phyloP scores from a whole-genome alignment of 305 asterid genomes.

The Plantago lanceolata region DNA sequence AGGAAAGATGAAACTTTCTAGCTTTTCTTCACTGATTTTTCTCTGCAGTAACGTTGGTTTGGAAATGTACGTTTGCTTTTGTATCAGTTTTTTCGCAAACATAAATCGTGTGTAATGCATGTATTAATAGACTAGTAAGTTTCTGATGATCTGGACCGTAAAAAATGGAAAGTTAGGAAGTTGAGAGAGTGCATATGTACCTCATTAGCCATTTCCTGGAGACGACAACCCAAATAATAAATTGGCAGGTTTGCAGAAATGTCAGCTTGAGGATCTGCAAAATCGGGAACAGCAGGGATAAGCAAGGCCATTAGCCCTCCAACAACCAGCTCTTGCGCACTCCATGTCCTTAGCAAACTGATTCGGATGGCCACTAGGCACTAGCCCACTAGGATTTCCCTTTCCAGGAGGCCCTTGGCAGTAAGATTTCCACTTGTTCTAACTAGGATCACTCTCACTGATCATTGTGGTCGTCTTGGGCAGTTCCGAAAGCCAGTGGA shows the following conservation, averaged over 20 bases:
- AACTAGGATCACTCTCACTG: not conserved
- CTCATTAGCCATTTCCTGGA: conserved; percentile 4
- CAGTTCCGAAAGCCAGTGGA: conserved; percentile 19
- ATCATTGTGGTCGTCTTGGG: conserved; percentile 7
- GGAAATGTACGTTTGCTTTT: too few relatives aligned
- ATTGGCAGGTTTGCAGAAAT: not conserved
- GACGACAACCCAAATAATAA: not conserved
- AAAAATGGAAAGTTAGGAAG: too few relatives aligned
- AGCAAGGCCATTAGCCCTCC: conserved; percentile 24
- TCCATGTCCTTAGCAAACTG: conserved; percentile 17
- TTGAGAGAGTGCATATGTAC: not conserved
- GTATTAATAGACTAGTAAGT: too few relatives aligned
- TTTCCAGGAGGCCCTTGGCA: not conserved
- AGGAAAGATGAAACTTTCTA: not conserved
- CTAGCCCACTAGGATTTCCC: conserved; percentile 3
- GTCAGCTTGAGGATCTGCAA: not conserved
- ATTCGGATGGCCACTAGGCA: conserved; percentile 5
- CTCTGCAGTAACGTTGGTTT: not conserved
- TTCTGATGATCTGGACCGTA: too few relatives aligned
- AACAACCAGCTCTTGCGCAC: conserved; percentile 18
- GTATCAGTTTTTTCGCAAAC: too few relatives aligned
- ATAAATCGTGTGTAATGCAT: too few relatives aligned
- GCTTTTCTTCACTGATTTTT: not conserved
- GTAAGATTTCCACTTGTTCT: conserved; percentile 16
- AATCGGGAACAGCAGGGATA: conserved; percentile 13